Evolutionary conservation across 2,329 filamentous ascomycete genomes (phyloP), one percentile per base, ranked within the genome.

Genomic region (Onygenales sp.): DNA sequence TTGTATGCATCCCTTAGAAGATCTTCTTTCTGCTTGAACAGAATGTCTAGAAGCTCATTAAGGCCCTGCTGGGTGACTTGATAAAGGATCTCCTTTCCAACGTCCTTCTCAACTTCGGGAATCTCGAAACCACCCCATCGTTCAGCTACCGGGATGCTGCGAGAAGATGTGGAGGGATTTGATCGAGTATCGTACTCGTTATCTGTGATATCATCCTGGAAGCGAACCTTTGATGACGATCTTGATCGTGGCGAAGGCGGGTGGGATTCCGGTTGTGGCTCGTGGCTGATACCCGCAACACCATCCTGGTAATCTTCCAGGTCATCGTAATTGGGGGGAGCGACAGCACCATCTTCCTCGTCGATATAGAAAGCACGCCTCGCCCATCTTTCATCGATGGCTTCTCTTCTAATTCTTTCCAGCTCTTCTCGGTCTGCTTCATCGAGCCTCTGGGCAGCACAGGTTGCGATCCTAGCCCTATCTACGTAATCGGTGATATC

Each of bases 11-110:
- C 78, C 55, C 93, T 72, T 1, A 89, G 84, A 14, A 88, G 68
- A 58, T 91, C 84, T 68, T 97, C 92, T 59, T 86, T 85, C 4
- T 79, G 76, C 60, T 86, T 86, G 73, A 98, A 98, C 0, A 98
- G 77, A 1, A 84, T 79, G 64, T 97, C 89, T 0, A 98, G 80
- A 2, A 97, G 75, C 69, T 97, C 90, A 63, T 97, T 96, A 72
- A 95, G 89, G 0, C 89, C 87, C 68, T 95, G 87, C 68, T 96
- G 90, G 0, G 89, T 90, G 35, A 94, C 84, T 66, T 95, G 88
- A 64, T 95, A 96, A 1, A 97, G 74, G 3, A 96, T 86, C 65
- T 97, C 89, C 60, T 86, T 89, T 39, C 89, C 89, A 5, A 89
- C 84, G 66, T 95, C 90, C 55, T 80, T 80, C 67, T 95, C 90